Percentiles rank a stretch among this genome's conserved stretches.
These are phyloP conservation scores for Populus hybrid DNA, from an alignment of 441 rosid genomes.

Conservation along the genomic window DNA sequence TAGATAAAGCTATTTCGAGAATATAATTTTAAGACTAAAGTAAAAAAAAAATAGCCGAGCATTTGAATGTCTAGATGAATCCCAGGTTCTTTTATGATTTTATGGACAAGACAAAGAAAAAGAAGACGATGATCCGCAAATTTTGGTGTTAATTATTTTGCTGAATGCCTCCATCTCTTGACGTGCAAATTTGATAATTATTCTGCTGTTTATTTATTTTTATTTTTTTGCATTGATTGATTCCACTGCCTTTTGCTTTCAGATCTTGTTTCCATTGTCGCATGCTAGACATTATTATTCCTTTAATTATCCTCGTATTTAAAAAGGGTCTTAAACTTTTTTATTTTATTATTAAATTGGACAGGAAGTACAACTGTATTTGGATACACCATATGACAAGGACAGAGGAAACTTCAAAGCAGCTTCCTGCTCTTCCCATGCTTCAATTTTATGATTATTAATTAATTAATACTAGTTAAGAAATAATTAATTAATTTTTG, in stretches of 20 bases:
- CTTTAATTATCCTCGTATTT: too few species aligned
- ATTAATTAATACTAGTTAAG: neutral
- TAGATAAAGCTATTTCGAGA: too few species aligned
- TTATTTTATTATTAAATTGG: too few species aligned
- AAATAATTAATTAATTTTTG: too few species aligned
- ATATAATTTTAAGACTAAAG: too few species aligned
- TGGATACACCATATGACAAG: neutral
- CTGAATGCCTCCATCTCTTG: neutral
- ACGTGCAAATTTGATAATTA: neutral
- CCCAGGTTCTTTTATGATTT: neutral
- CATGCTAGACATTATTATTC: too few species aligned
- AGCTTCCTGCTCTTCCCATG: conserved; percentile 10
- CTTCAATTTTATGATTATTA: neutral
- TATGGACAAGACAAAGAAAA: neutral
- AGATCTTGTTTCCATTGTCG: too few species aligned
- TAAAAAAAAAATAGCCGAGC: too few species aligned
- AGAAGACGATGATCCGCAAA: neutral
- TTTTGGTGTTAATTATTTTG: neutral
- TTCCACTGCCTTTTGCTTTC: too few species aligned
- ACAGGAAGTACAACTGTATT: neutral
- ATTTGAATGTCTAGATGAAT: neutral
- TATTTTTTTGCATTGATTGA: too few species aligned
- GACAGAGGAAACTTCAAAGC: conserved; percentile 19
- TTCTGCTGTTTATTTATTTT: too few species aligned
- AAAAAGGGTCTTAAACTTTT: too few species aligned